phyloP scores from a whole-genome alignment of 352 stramenopile genomes.

The Phytopythium cucurbitacearum region DNA sequence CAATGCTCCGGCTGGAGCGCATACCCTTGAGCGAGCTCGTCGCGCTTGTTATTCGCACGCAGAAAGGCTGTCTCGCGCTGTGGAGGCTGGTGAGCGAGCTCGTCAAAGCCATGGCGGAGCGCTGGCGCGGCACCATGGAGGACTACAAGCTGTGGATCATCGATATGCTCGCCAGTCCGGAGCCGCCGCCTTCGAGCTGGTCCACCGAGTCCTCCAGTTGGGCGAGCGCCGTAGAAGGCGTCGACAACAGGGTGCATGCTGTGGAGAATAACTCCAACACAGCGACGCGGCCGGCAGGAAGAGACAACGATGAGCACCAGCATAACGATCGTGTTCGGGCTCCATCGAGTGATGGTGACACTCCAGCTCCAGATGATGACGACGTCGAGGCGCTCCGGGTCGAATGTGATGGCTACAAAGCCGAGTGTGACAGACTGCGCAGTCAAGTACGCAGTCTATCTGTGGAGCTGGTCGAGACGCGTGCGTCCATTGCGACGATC shows the following conservation, averaged over 20 bases:
- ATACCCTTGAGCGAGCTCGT: no score
- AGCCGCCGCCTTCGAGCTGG: constrained; percentile 1
- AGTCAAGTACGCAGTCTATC: constrained; percentile 13
- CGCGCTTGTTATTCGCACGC: no score
- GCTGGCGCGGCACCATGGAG: constrained; percentile 15
- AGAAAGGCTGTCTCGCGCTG: no score
- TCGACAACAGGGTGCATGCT: no score
- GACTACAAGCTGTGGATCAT: constrained; percentile 28
- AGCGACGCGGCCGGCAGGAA: no score
- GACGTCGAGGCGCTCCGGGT: no score
- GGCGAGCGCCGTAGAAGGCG: no score
- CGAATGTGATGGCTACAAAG: background rate
- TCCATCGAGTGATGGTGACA: background rate
- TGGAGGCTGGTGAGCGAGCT: background rate
- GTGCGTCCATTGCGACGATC: constrained; percentile 13
- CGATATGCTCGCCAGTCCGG: constrained; percentile 13
- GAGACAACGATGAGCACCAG: no score
- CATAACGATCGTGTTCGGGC: background rate
- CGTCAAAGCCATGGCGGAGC: constrained; percentile 1
- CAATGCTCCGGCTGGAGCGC: no score
- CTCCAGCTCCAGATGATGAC: background rate
- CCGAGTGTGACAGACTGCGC: constrained; percentile 4
- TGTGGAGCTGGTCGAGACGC: constrained; percentile 16
- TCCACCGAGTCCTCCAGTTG: no score
- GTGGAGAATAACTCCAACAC: no score